A percentile compares a stretch with the other conserved stretches of the same genome.
phyloP scores from a whole-genome alignment of 2,329 filamentous ascomycete species.

The Fusarium anthophilum region DNA sequence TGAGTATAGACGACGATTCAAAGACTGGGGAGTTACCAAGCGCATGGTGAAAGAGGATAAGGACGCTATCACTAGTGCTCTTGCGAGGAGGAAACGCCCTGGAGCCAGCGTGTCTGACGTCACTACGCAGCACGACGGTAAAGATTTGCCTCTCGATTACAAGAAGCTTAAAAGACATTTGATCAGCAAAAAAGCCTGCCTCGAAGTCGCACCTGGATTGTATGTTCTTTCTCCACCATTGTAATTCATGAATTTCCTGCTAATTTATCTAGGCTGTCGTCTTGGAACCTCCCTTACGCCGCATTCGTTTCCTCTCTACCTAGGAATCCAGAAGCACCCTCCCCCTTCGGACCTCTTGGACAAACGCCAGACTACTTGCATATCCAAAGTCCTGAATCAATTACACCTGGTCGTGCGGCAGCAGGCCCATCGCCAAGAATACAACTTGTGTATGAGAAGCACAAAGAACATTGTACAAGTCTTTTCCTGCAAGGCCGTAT shows the following conservation, averaged over 20 bases:
- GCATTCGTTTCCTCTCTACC: fast-evolving
- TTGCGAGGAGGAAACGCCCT: background rate
- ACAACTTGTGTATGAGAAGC: background rate
- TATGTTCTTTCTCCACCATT: background rate
- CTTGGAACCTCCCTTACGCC: background rate
- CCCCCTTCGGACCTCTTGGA: background rate
- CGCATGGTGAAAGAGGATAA: background rate
- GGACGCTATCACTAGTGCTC: fast-evolving
- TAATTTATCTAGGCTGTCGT: no score
- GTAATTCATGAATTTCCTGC: no score
- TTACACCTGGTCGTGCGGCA: background rate
- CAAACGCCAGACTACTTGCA: fast-evolving
- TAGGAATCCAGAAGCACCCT: background rate
- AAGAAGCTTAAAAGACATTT: background rate
- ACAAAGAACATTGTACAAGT: background rate
- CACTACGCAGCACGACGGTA: no score
- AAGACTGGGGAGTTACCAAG: background rate
- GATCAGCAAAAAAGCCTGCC: background rate
- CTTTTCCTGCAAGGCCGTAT: background rate
- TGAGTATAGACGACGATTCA: background rate
- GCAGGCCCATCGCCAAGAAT: background rate
- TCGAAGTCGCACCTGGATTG: fast-evolving
- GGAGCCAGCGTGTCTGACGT: no score
- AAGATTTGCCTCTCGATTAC: fast-evolving
- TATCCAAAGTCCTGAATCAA: fast-evolving